phyloP scores from a whole-genome alignment of 208 protist genomes.

The Trypanosoma scelopori region DNA sequence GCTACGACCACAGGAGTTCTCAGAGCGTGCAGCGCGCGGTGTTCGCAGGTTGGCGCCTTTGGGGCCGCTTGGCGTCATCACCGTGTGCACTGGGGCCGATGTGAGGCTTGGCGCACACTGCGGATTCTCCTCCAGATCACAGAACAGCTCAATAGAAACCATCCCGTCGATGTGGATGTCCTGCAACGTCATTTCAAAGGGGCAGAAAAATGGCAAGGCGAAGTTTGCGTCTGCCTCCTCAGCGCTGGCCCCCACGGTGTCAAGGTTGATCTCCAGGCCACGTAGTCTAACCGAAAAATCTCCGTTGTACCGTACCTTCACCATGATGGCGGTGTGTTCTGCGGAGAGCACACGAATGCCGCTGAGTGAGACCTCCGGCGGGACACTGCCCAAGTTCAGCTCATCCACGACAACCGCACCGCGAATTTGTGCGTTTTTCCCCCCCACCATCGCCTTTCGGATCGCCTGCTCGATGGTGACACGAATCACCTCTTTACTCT shows the following conservation, averaged over 20 bases:
- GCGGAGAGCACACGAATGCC: slow-evolving; percentile 72
- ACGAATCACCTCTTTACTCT: slow-evolving; percentile 68
- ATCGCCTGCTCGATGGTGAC: slow-evolving; percentile 67
- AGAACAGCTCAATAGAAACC: slow-evolving; percentile 77
- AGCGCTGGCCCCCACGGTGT: slow-evolving; percentile 61
- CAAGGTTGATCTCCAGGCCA: slow-evolving; percentile 85
- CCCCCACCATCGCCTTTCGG: slow-evolving; percentile 64
- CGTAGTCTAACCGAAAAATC: slow-evolving; percentile 73
- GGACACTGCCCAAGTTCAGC: slow-evolving; percentile 59
- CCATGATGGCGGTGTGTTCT: slow-evolving; percentile 83
- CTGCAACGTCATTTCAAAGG: slow-evolving; percentile 81
- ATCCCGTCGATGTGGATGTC: slow-evolving; percentile 80
- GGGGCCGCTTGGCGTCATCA: background rate
- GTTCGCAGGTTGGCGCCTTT: slow-evolving; percentile 8
- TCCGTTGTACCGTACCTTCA: slow-evolving; percentile 79
- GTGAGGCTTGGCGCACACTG: slow-evolving; percentile 12
- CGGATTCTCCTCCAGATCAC: slow-evolving; percentile 51
- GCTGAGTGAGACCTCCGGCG: slow-evolving; percentile 75
- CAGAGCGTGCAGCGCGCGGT: slow-evolving; percentile 8
- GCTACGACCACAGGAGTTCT: slow-evolving; percentile 1
- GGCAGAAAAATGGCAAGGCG: slow-evolving; percentile 84
- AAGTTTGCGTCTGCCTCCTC: slow-evolving; percentile 69
- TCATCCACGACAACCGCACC: slow-evolving; percentile 74
- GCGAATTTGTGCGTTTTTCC: slow-evolving; percentile 70
- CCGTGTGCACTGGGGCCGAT: background rate